These are phyloP conservation scores for Hypoxylon rubiginosum DNA, from an alignment of 2,329 filamentous ascomycete genomes.

Conservation along the genomic window DNA sequence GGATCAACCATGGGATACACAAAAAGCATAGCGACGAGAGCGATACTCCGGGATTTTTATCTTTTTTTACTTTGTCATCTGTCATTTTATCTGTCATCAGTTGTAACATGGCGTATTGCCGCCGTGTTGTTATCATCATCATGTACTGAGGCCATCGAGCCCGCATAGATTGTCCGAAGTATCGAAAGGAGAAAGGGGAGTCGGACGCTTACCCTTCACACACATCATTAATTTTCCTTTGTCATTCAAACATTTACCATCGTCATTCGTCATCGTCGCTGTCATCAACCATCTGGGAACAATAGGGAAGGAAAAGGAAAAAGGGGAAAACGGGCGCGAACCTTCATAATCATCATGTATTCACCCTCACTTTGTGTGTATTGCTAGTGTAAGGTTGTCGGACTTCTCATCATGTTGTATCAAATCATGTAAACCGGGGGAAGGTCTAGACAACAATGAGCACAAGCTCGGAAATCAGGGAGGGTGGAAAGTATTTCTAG, in stretches of 20 bases:
- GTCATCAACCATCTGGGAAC: constrained; percentile 11
- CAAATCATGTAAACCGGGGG: constrained; percentile 33
- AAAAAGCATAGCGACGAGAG: constrained; percentile 31
- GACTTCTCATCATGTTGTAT: constrained; percentile 36
- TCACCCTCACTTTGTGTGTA: constrained; percentile 31
- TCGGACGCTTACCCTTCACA: no score
- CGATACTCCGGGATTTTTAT: constrained; percentile 9
- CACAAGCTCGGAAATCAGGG: constrained; percentile 36
- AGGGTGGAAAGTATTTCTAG: constrained; percentile 17
- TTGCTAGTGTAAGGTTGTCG: constrained; percentile 43
- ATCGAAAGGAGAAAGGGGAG: neutral
- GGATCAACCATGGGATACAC: constrained; percentile 37
- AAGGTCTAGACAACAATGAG: constrained; percentile 44
- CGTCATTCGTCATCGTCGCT: constrained; percentile 14
- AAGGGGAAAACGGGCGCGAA: constrained; percentile 13
- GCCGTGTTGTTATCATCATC: constrained; percentile 21
- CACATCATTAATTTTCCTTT: no score
- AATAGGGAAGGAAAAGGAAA: constrained; percentile 17
- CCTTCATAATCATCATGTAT: constrained; percentile 28
- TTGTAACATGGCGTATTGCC: constrained; percentile 27
- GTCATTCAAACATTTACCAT: neutral
- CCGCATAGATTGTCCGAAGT: constrained; percentile 31
- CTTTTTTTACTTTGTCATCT: constrained; percentile 6
- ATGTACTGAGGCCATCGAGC: constrained; percentile 20
- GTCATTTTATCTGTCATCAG: constrained; percentile 17